Evolutionary conservation across 2,329 filamentous ascomycete genomes (phyloP), one percentile per base, ranked within the genome.

Genomic region (Ceratocystis huliohia): DNA sequence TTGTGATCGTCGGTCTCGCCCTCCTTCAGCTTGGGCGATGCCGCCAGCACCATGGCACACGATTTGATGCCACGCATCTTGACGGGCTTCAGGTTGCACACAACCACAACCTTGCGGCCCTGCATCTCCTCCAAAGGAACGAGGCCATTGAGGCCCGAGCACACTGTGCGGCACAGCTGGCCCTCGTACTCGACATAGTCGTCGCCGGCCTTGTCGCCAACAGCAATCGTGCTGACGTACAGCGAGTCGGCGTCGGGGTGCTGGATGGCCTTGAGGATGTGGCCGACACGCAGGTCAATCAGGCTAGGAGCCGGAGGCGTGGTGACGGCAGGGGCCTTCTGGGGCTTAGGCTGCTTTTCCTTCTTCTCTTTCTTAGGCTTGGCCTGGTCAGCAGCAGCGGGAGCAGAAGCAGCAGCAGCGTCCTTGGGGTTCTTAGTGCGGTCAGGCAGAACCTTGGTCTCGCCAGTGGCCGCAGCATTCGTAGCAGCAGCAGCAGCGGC

Each of bases 11-110:
- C 87, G 62, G 84, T 88, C 74, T 91, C 92, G 57, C 91, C 93
- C 73, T 93, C 89, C 73, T 87, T 86, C 61, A 89, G 76, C 68
- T 82, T 82, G n/a, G 93, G 94, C 20, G 91, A 96, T 1, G 94
- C 94, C 8, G 94, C 94, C 48, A 99, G 84, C 17, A 99, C 94
- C 94, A 99, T 97, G 73, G 92, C 83, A 71, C 78, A 83, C 2
- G 83, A 85, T 78, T 85, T 85, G 79, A 85, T 82, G 71, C 94
- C 94, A 70, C 94, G 89, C 94, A 99, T 99, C 76, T 95, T 99
- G 76, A 97, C 94, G 63, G 94, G 94, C 82, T 99, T 99, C 71
- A 99, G 84, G 78, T 99, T 99, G 82, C 91, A 96, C 25, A 99
- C 93, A 0, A 94, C 89, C 41, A 99, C 84, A 69, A 99, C 90